phyloP scores from a whole-genome alignment of 164 flowering plant species.

The Kalanchoe fedtschenkoi region DNA sequence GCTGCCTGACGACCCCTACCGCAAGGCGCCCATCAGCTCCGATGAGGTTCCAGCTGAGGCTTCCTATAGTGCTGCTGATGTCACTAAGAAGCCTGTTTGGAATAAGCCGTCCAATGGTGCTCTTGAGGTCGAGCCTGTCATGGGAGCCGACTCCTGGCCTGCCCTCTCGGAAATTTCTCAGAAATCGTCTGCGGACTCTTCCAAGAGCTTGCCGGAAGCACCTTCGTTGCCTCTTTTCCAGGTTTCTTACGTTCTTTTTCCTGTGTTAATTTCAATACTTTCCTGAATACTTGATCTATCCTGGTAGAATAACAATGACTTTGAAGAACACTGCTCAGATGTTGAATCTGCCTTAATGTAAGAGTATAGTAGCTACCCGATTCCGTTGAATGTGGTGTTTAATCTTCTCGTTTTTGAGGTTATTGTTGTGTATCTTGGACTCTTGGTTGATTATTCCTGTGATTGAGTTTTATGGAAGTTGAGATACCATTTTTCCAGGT shows the following conservation, averaged over 20 bases:
- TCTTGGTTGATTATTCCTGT: too few species aligned
- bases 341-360: too few species aligned
- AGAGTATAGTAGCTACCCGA: too few species aligned
- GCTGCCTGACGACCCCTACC: not conserved
- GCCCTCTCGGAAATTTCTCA: slow-evolving; percentile 28
- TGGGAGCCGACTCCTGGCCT: slow-evolving; percentile 34
- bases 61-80: slow-evolving; percentile 13
- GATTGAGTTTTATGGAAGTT: too few species aligned
- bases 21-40: not conserved
- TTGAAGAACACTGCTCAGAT: too few species aligned
- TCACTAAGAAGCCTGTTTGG: slow-evolving; percentile 26
- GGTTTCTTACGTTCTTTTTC: slow-evolving; percentile 14
- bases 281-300: not conserved
- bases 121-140: slow-evolving; percentile 18
- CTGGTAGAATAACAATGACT: too few species aligned
- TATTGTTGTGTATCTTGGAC: too few species aligned
- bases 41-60: slow-evolving; percentile 7
- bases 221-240: slow-evolving; percentile 11
- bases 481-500: too few species aligned
- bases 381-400: too few species aligned
- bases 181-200: slow-evolving; percentile 17
- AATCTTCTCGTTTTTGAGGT: too few species aligned
- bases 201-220: slow-evolving; percentile 18
- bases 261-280: slow-evolving; percentile 3
- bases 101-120: slow-evolving; percentile 25